phyloP scores from a whole-genome alignment of 306 rosid genomes.

The Mucuna pruriens region DNA sequence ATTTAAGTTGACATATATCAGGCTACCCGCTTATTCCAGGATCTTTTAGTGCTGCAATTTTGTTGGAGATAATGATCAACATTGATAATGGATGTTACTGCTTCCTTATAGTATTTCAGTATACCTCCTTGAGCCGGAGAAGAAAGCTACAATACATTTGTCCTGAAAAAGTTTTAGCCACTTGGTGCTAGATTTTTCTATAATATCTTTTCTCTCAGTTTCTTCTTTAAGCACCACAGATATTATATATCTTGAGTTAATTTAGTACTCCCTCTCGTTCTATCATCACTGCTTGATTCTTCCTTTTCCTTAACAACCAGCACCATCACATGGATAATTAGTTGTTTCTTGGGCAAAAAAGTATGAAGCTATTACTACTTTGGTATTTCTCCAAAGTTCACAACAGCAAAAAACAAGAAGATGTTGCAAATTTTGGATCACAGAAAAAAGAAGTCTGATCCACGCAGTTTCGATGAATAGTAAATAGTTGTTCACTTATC shows the following conservation, averaged over 20 bases:
- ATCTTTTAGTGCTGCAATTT: neutral
- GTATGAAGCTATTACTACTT: neutral
- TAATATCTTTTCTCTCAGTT: too few relatives aligned
- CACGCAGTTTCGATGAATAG: too few relatives aligned
- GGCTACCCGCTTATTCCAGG: neutral
- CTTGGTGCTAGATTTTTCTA: too few relatives aligned
- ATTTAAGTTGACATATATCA: too few relatives aligned
- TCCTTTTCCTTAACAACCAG: neutral
- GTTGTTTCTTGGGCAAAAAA: neutral
- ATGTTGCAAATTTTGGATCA: neutral
- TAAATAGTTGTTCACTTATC: too few relatives aligned
- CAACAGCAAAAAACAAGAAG: too few relatives aligned
- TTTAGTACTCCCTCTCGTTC: neutral
- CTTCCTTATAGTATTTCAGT: too few relatives aligned
- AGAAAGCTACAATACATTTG: too few relatives aligned
- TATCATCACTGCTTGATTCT: neutral
- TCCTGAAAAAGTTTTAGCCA: too few relatives aligned
- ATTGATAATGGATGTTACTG: too few relatives aligned
- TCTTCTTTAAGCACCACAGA: neutral
- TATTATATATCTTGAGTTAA: neutral
- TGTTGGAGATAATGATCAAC: neutral
- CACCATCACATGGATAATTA: neutral
- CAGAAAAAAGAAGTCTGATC: neutral
- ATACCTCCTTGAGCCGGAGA: too few relatives aligned
- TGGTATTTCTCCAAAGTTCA: neutral